Percentiles rank a stretch among this genome's conserved stretches.
Conservation (phyloP, 441 rosid genomes). For the Erodium moschatum region DNA sequence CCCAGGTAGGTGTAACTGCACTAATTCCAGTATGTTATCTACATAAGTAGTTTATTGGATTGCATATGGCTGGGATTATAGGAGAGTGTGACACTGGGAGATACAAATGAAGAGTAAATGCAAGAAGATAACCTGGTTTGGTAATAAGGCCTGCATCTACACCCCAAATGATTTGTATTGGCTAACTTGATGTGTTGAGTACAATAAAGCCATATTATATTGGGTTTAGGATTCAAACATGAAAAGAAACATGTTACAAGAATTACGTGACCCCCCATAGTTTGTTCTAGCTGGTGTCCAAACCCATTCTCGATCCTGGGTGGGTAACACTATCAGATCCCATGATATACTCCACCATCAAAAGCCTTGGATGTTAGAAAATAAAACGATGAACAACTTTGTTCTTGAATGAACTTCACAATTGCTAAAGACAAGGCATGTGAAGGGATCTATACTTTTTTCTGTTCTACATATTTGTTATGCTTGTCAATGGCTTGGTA, state of each 20-base stretch:
- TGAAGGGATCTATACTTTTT: background rate
- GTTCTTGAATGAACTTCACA: no score
- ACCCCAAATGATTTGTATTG: background rate
- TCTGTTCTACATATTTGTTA: background rate
- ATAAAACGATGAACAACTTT: no score
- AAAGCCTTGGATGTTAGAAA: no score
- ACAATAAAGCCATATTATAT: background rate
- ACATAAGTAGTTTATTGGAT: background rate
- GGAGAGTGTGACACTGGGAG: background rate
- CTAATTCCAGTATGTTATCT: conserved; percentile 2
- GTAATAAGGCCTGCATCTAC: background rate
- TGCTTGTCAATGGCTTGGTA: background rate
- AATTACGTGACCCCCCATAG: background rate
- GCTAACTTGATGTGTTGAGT: background rate
- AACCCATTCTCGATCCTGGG: no score
- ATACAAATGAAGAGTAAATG: background rate
- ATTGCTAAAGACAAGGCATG: no score
- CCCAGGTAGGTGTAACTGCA: conserved; percentile 51
- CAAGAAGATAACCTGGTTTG: background rate
- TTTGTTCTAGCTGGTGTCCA: background rate
- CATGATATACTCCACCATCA: background rate
- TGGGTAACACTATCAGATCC: background rate
- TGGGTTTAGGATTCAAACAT: background rate
- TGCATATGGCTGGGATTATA: background rate
- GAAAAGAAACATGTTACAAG: background rate